Percentiles rank a stretch among this genome's conserved stretches.
phyloP scores from a whole-genome alignment of 2,329 filamentous ascomycete genomes.

The Clonostachys sp. region DNA sequence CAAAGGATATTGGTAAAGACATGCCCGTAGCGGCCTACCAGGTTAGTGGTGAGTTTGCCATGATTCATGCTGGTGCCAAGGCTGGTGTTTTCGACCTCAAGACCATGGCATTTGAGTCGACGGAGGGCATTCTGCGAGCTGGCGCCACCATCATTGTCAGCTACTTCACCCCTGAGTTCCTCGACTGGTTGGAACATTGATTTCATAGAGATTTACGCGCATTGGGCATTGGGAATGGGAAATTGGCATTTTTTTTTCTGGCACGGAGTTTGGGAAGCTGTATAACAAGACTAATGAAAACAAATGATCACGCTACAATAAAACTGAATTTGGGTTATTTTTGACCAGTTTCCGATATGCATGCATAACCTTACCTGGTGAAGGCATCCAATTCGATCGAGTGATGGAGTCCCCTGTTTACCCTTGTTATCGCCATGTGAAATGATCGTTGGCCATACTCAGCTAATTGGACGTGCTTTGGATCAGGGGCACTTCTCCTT shows the following conservation, averaged over 20 bases:
- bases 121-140: slow-evolving; percentile 86
- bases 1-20: slow-evolving; percentile 88
- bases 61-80: slow-evolving; percentile 95
- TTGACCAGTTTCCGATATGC: no score
- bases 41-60: slow-evolving; percentile 93
- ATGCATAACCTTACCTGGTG: no score
- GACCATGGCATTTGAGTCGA: slow-evolving; percentile 90
- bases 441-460: no score
- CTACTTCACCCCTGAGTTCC: slow-evolving; percentile 85
- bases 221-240: neutral
- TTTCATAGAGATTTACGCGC: neutral
- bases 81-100: slow-evolving; percentile 95
- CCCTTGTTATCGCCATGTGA: no score
- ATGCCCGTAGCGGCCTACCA: slow-evolving; percentile 94
- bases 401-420: no score
- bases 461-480: no score
- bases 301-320: neutral
- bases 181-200: slow-evolving; percentile 60
- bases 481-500: no score
- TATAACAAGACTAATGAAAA: neutral
- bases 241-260: neutral
- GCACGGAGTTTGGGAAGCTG: neutral
- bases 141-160: slow-evolving; percentile 90
- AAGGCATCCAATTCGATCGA: no score
- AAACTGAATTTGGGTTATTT: no score